A percentile compares a stretch with the other conserved stretches of the same genome.
phyloP scores from a whole-genome alignment of 305 asterid genomes.

The Solanum hybrid region DNA sequence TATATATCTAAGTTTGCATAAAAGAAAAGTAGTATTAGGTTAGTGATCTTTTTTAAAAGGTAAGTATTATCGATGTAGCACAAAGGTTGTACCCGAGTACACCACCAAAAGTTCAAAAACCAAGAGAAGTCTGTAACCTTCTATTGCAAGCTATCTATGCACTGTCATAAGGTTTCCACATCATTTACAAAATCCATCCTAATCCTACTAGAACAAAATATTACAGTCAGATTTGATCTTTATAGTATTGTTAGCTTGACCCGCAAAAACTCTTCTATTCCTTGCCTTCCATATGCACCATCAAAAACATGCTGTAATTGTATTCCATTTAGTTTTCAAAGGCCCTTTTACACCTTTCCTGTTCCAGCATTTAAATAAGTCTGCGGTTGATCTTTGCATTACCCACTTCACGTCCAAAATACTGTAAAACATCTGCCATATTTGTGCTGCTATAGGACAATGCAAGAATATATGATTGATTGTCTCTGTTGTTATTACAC shows the following conservation, averaged over 20 bases:
- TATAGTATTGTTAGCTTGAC: background rate
- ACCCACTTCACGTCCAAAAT: background rate
- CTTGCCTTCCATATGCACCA: background rate
- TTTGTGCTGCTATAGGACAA: background rate
- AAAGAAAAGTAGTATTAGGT: background rate
- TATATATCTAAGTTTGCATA: background rate
- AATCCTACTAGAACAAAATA: background rate
- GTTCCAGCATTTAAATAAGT: background rate
- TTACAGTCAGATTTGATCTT: background rate
- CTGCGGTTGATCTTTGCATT: background rate
- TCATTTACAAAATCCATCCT: background rate
- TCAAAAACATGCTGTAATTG: background rate
- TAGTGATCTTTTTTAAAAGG: background rate
- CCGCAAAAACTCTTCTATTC: background rate
- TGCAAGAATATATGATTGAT: background rate
- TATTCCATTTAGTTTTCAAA: background rate
- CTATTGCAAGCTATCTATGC: background rate
- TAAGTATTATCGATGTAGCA: background rate
- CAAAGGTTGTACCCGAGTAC: background rate
- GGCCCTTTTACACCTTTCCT: background rate
- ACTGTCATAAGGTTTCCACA: background rate
- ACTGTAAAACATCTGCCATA: background rate
- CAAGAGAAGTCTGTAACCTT: background rate
- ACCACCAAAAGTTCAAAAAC: background rate
- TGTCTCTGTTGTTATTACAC: background rate